Base-by-base conservation (phyloP, 129 eudicot genomes). In the Flaveria ramosissima region DNA sequence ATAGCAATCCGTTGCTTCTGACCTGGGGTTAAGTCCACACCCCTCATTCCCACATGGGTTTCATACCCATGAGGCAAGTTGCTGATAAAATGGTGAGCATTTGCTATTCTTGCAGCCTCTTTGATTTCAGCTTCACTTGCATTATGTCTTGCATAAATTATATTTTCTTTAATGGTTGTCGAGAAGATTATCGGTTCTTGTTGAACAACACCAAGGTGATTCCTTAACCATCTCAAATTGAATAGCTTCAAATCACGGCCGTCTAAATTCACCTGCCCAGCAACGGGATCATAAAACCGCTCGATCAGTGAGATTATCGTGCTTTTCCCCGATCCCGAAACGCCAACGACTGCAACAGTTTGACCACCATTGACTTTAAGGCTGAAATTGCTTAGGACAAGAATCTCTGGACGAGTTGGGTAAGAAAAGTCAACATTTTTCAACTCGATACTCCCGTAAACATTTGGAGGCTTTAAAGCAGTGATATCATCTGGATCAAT, bases 1-100 rank as follows among this genome's bases (percentile, higher is more conserved):
- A 94, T 94, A n/a, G 98, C 98, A 32, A 94, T 91, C 72, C 98
- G 86, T 56, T 94, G 98, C 73, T 94, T 94, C 81, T 94, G 98
- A 43, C 98, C 98, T 0, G 96, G 97, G 70, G 98, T 94, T 52
- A 94, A 84, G 86, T 89, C 98, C 15, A 91, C 96, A 0, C 93
- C 98, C 71, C 98, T 89, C 98, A 94, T 94, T n/a, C 98, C 98
- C 0, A 94, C 97, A 75, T 94, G 97, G 2, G 98, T 94, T 80
- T 94, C 98, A 74, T 94, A 94, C 67, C 98, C 98, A 27, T 94
- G 97, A 68, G 98, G 98, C 85, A 94, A 86, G 77, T 91, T 94
- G 77, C 98, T 94, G 27, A 94, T 94, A 52, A 94, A 94, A 83
- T 94, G 98, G 81, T 94, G 98, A 60, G 98, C 98, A 42, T 94